Evolutionary conservation across 345 rosid species (phyloP), one percentile per base, ranked within the genome.

Genomic region (Cochlearia excelsa): DNA sequence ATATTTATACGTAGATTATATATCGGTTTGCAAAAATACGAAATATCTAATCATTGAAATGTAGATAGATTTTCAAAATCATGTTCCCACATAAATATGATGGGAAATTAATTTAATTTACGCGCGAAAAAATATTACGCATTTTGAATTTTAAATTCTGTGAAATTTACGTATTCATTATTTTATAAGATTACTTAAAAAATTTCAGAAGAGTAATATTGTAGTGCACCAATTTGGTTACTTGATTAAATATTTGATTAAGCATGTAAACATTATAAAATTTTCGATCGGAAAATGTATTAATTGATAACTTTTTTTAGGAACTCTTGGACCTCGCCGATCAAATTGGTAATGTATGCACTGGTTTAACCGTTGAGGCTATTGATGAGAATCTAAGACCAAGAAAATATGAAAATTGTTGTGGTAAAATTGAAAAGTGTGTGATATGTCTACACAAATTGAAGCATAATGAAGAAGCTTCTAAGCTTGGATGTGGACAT

Each of bases 401-500:
- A 65, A 65, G 63, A 27, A 48, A 26, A 1, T 55, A 66, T 30
- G 49, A 66, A 55, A 26, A 7, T 3, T 5, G 10, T 54, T 27
- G 26, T 53, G 57, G 33, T 7, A 7, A 48, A 26, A 33, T 3
- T 23, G 35, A 66, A 9, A 39, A 3, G 3, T 57, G 64, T 41
- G 44, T 57, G 29, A 66, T 56, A 5, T 56, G 68, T 49, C 26
- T 27, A 26, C 1, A 34, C 1, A 46, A 54, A 8, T 1, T 69
- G 2, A 41, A 48, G 46, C 1, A n/a, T 26, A 50, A 42, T 35
- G 63, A 62, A 6, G 58, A 62, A 3, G 52, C 23, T 33, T 62
- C 68, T 40, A 61, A 41, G 29, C 52, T 69, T 3, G 39, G 1
- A 33, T 69, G 74, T 63, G 64, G 63, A 3, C 74, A 69, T 56